A percentile compares a stretch with the other conserved stretches of the same genome.
Conservation (phyloP, 805 yeast genomes). For the Kazachstania martiniae region DNA sequence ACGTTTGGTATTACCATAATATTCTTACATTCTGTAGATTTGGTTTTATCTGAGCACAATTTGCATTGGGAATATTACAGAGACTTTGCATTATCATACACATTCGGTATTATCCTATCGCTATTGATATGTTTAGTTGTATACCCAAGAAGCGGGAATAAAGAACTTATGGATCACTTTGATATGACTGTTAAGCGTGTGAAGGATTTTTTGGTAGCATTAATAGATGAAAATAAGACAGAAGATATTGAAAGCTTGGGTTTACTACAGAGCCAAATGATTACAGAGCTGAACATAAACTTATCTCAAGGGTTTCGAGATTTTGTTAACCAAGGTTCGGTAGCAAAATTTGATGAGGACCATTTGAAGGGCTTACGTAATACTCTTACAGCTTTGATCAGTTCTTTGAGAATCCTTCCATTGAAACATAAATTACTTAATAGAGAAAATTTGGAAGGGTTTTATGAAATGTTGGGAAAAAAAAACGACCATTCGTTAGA, state of each 20-base stretch:
- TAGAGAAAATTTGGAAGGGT: conserved; percentile 9
- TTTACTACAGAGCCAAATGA: conserved; percentile 24
- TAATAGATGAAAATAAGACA: conserved; percentile 11
- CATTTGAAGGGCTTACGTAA: conserved; percentile 32
- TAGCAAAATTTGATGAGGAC: conserved; percentile 27
- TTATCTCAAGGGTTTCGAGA: conserved; percentile 36
- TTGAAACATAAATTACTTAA: conserved; percentile 14
- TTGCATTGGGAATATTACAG: conserved; percentile 29
- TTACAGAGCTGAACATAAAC: conserved; percentile 22
- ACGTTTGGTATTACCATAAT: conserved; percentile 31
- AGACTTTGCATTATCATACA: conserved; percentile 36
- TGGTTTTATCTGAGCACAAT: conserved; percentile 9
- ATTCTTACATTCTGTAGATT: conserved; percentile 25
- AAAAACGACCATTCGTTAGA: neutral
- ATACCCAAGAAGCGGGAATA: conserved; percentile 35
- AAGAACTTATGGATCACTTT: conserved; percentile 21
- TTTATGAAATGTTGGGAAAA: conserved; percentile 4
- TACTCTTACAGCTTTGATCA: conserved; percentile 30
- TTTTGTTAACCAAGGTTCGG: conserved; percentile 31
- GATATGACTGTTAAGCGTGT: conserved; percentile 16
- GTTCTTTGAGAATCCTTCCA: conserved; percentile 35
- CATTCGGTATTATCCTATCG: conserved; percentile 33
- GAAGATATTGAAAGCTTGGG: conserved; percentile 11
- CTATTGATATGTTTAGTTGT: conserved; percentile 27
- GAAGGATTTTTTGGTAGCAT: conserved; percentile 16